Percentiles rank a stretch among this genome's conserved stretches.
These are phyloP conservation scores for Fusarium staphyleae DNA, from an alignment of 2,329 filamentous ascomycete species.

Conservation along the genomic window DNA sequence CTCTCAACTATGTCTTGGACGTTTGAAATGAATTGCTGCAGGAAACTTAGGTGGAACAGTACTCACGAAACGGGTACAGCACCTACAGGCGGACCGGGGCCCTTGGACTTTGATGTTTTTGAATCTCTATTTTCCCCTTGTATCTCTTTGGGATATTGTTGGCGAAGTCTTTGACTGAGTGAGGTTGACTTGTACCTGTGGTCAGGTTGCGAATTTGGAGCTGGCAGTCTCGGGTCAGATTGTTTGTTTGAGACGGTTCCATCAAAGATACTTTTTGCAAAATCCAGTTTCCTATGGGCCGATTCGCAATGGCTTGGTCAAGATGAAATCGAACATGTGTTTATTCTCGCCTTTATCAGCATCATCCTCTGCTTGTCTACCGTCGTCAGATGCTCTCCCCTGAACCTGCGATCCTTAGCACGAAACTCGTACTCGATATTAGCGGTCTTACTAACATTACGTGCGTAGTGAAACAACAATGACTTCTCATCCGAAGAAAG, in stretches of 20 bases:
- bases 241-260: not conserved
- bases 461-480: too few relatives aligned
- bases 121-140: constrained; percentile 1
- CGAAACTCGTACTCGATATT: too few relatives aligned
- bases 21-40: constrained; percentile 11
- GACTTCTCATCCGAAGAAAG: not conserved
- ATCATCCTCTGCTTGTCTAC: too few relatives aligned
- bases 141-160: not conserved
- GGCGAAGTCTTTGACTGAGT: not conserved
- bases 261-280: not conserved
- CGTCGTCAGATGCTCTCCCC: too few relatives aligned
- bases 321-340: too few relatives aligned
- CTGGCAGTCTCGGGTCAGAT: not conserved
- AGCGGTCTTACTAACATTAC: not conserved
- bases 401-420: too few relatives aligned
- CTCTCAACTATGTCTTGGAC: not conserved
- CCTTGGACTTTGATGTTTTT: constrained; percentile 12
- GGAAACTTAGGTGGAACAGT: constrained; percentile 35
- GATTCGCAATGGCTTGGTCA: too few relatives aligned
- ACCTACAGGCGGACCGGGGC: constrained; percentile 4
- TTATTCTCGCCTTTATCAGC: too few relatives aligned
- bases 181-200: not conserved
- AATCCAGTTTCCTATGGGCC: not conserved
- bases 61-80: constrained; percentile 27
- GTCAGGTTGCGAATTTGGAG: not conserved